phyloP scores from a whole-genome alignment of 495 filamentous ascomycete species.

The Lasiosphaeria hispida region DNA sequence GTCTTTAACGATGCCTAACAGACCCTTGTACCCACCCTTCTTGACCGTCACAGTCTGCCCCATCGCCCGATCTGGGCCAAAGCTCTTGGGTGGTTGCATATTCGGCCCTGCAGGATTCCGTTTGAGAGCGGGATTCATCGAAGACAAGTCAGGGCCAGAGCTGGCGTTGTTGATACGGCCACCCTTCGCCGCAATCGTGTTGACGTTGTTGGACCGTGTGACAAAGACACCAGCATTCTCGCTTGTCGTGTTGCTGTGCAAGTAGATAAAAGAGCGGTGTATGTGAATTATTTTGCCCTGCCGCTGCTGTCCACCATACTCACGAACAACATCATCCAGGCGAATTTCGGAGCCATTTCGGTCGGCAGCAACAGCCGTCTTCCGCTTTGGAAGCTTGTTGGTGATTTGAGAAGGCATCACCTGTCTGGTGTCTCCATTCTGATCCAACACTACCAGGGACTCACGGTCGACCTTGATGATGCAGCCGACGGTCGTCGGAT shows the following conservation, averaged over 20 bases:
- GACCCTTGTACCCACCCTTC: constrained; percentile 83
- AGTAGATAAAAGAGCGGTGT: constrained; percentile 81
- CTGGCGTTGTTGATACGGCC: constrained; percentile 63
- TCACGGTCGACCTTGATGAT: constrained; percentile 95
- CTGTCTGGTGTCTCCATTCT: constrained; percentile 77
- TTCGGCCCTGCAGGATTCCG: constrained; percentile 50
- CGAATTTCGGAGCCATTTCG: constrained; percentile 91
- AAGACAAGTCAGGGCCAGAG: constrained; percentile 69
- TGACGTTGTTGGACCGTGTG: constrained; percentile 77
- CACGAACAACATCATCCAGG: constrained; percentile 86
- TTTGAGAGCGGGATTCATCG: constrained; percentile 91
- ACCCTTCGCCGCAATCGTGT: constrained; percentile 87
- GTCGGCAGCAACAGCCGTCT: constrained; percentile 85
- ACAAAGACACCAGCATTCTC: constrained; percentile 93
- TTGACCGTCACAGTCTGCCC: constrained; percentile 86
- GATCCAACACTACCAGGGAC: constrained; percentile 83
- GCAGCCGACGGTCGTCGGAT: constrained; percentile 85
- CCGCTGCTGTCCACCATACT: constrained; percentile 78
- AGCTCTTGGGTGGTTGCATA: constrained; percentile 75
- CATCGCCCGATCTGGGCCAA: constrained; percentile 81
- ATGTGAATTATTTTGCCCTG: constrained; percentile 90
- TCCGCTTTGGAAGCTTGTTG: constrained; percentile 76
- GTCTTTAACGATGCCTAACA: constrained; percentile 93
- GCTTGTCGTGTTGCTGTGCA: constrained; percentile 75
- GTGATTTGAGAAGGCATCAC: constrained; percentile 88